Conservation (phyloP, 768 basidiomycete species). For the Leccinum disarticulatum region DNA sequence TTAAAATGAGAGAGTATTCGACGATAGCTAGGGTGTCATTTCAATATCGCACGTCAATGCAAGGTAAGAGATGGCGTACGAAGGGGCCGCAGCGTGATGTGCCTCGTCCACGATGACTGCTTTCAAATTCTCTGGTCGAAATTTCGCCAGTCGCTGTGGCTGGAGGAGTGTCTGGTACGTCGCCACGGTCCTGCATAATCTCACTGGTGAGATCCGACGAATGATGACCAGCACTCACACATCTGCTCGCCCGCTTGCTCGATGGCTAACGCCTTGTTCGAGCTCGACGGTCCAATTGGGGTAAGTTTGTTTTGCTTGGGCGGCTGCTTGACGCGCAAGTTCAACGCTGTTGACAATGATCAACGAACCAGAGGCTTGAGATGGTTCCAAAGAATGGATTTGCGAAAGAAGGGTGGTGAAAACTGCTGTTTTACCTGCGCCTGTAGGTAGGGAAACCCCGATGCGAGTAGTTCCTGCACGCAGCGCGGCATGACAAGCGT, state of each 20-base stretch:
- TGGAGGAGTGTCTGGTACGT: slow-evolving; percentile 85
- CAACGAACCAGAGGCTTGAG: slow-evolving; percentile 57
- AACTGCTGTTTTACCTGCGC: slow-evolving; percentile 87
- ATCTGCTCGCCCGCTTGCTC: slow-evolving; percentile 79
- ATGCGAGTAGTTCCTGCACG: slow-evolving; percentile 66
- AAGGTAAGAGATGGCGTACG: slow-evolving; percentile 47
- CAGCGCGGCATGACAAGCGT: slow-evolving; percentile 74
- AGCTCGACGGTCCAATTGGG: slow-evolving; percentile 85
- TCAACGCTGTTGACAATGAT: slow-evolving; percentile 90
- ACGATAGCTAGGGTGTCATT: slow-evolving; percentile 57
- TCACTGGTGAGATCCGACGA: background rate
- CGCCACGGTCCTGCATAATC: slow-evolving; percentile 65
- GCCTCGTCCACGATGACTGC: slow-evolving; percentile 91
- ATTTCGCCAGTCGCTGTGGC: slow-evolving; percentile 66
- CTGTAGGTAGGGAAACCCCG: slow-evolving; percentile 83
- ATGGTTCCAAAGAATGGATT: slow-evolving; percentile 45
- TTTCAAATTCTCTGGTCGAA: slow-evolving; percentile 63
- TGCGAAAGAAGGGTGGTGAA: slow-evolving; percentile 81
- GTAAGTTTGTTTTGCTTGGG: slow-evolving; percentile 62
- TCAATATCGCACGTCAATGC: background rate
- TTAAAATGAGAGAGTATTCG: slow-evolving; percentile 85
- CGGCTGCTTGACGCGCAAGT: slow-evolving; percentile 83
- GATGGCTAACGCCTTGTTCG: slow-evolving; percentile 79
- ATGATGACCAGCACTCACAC: slow-evolving; percentile 47
- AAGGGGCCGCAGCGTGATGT: slow-evolving; percentile 91